Base-by-base conservation (phyloP, 2,329 filamentous ascomycete genomes). In the Rutstroemia sp. region DNA sequence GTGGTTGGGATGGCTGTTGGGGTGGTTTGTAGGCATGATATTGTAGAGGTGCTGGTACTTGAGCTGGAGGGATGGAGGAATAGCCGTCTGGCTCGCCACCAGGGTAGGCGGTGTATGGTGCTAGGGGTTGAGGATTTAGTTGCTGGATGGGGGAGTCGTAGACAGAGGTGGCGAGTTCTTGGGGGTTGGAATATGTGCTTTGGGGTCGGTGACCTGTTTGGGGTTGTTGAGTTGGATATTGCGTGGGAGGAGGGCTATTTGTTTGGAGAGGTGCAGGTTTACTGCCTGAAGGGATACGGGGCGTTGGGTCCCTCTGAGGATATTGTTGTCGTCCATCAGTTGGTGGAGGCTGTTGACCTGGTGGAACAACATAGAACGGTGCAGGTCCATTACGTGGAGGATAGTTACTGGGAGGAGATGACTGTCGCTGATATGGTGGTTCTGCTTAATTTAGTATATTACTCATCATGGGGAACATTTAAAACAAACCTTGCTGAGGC, bases 161-260 rank as follows among this genome's bases (percentile, higher is more conserved):
- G 9, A 82, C 82, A 1, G 87, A 88, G 0, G 88, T 90, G 25
- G 87, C 86, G 48, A 92, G 76, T 72, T 92, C 88, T 71, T 92
- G 88, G 0, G 88, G 83, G 61, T 83, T 81, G 27, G 84, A 83
- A 64, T 87, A 87, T 10, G 82, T 87, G 69, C 83, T 86, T 66
- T 84, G 80, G 3, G 83, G 84, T 16, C 80, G 81, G 56, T 81
- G 81, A 56, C 70, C 72, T 17, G 68, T 71, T 61, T 70, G 69
- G 59, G 67, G 72, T 57, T 71, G 73, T 54, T 71, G 76, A 69
- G 70, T 78, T 45, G 54, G 73, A 65, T 83, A 82, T 41, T 76
- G 71, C 37, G 54, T 63, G 42, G 70, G 75, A 4, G 79, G 77
- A 6, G 80, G 77, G 27, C 78, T 75, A 44, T 73, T 75, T 4